Conservation (phyloP, 768 basidiomycete genomes). For the Coprinopsis sp. region DNA sequence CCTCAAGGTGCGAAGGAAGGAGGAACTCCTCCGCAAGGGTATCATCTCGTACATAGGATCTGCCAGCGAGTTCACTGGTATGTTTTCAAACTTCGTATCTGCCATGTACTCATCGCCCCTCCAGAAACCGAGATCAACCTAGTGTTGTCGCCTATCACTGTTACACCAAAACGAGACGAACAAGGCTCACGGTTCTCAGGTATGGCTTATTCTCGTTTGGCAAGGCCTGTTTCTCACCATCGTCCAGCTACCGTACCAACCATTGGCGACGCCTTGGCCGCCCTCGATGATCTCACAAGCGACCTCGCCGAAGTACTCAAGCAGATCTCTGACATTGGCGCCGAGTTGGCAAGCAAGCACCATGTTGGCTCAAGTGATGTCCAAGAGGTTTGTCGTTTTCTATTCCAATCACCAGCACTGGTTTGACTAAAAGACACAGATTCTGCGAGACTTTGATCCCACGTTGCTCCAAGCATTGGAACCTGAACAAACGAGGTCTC, state of each 20-base stretch:
- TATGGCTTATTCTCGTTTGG: conserved; percentile 15
- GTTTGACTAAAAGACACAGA: too few relatives aligned
- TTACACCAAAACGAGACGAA: conserved; percentile 54
- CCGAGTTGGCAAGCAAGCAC: conserved; percentile 70
- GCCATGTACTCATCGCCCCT: background rate
- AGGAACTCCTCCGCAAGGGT: conserved; percentile 55
- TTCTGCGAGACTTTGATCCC: conserved; percentile 47
- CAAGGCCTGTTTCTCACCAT: conserved; percentile 2
- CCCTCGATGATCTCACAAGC: conserved; percentile 55
- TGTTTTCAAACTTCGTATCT: background rate
- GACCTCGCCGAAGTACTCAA: conserved; percentile 59
- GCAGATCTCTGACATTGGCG: conserved; percentile 62
- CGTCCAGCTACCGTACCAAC: conserved; percentile 66
- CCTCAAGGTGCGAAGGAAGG: conserved; percentile 47
- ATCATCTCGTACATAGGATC: conserved; percentile 65
- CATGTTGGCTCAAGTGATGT: conserved; percentile 67
- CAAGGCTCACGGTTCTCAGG: conserved; percentile 53
- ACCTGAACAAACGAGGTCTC: conserved; percentile 58
- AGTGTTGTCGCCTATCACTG: conserved; percentile 64
- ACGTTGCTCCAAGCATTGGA: conserved; percentile 64
- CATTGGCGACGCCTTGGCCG: conserved; percentile 67
- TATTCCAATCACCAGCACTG: too few relatives aligned
- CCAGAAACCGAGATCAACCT: conserved; percentile 71
- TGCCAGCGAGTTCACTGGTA: conserved; percentile 69
- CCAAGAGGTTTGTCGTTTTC: conserved; percentile 53